Evolutionary conservation across 164 flowering plant genomes (phyloP).

Genomic region (Chimonanthus praecox): DNA sequence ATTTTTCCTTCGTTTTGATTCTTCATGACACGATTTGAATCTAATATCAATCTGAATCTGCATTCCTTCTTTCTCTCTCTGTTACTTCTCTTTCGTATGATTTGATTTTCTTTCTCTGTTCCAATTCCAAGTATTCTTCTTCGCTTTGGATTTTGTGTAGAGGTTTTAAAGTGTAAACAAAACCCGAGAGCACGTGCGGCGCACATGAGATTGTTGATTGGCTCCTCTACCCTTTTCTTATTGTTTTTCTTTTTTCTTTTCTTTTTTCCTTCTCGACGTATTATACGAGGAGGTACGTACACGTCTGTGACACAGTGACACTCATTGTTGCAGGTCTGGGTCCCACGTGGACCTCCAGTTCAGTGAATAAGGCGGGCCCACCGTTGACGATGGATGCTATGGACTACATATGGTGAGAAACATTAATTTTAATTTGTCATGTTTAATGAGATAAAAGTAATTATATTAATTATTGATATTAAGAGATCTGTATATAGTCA

Average conservation of each 20-base stretch:
- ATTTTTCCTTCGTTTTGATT: neutral
- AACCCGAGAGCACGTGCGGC: neutral
- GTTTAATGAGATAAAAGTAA: too few relatives aligned
- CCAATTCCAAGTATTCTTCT: neutral
- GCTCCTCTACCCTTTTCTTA: neutral
- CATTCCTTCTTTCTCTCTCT: neutral
- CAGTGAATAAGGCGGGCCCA: too few relatives aligned
- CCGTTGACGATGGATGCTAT: too few relatives aligned
- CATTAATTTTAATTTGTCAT: too few relatives aligned
- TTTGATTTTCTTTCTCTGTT: neutral
- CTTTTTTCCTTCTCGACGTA: neutral
- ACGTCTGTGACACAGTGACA: neutral
- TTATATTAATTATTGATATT: too few relatives aligned
- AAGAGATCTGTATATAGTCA: too few relatives aligned
- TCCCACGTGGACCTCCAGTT: neutral
- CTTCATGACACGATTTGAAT: neutral
- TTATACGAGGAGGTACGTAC: neutral
- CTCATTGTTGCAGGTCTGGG: neutral
- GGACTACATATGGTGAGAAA: too few relatives aligned
- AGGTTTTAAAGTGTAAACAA: neutral
- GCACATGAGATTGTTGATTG: neutral
- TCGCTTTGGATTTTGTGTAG: neutral
- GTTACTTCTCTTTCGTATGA: neutral
- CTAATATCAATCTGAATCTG: too few relatives aligned
- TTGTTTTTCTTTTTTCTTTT: neutral